Evolutionary conservation across 2,329 filamentous ascomycete species (phyloP).

Genomic region (Ophiocordyceps camponoti-saundersi): DNA sequence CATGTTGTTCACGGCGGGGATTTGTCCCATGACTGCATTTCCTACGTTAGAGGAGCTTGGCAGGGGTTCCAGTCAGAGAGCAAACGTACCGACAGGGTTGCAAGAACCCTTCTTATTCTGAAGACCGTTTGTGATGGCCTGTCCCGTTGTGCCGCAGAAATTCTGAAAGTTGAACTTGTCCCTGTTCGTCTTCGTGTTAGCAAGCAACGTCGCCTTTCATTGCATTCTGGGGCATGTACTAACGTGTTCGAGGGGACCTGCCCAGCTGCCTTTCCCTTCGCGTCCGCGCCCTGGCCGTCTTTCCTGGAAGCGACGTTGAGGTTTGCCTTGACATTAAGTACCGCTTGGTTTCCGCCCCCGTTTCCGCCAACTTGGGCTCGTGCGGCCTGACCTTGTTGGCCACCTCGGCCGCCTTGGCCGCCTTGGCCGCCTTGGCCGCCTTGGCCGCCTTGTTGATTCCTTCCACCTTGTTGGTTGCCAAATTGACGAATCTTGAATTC

Average conservation of each 20-base stretch:
- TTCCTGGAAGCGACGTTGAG: neutral
- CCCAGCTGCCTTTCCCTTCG: neutral
- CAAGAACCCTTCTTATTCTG: slow-evolving; percentile 43
- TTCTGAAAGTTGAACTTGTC: slow-evolving; percentile 46
- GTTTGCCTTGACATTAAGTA: neutral
- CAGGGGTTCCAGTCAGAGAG: neutral
- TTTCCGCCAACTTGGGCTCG: no score
- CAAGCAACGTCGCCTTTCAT: neutral
- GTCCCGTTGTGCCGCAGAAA: slow-evolving; percentile 30
- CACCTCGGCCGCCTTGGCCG: no score
- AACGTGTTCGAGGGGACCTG: slow-evolving; percentile 27
- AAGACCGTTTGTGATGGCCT: slow-evolving; percentile 41
- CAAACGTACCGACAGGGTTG: slow-evolving; percentile 35
- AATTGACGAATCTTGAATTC: neutral
- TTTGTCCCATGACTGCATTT: slow-evolving; percentile 37
- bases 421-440: no score
- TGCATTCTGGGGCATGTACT: slow-evolving; percentile 9
- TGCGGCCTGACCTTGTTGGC: no score
- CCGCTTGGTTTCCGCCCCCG: no score
- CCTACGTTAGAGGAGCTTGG: neutral
- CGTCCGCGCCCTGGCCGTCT: neutral
- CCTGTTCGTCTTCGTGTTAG: slow-evolving; percentile 6
- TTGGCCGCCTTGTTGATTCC: no score
- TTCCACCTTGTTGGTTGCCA: neutral
- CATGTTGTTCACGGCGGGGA: slow-evolving; percentile 37